Percentiles rank a stretch among this genome's conserved stretches.
Conservation (phyloP, 2,329 filamentous ascomycete genomes). For the Leptographium wingfieldii region DNA sequence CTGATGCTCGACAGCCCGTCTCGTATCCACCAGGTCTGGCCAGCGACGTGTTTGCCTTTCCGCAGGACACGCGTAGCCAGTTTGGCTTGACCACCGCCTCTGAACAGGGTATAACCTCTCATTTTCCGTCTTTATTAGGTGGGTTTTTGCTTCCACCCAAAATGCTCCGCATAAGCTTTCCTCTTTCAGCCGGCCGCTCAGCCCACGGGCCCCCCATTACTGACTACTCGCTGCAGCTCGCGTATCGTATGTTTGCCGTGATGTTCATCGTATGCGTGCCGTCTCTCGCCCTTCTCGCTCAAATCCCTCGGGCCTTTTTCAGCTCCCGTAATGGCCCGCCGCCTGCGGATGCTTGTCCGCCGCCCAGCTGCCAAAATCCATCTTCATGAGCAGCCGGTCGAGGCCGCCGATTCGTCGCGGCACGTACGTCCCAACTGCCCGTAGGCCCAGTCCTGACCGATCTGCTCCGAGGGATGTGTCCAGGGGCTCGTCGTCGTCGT, state of each 20-base stretch:
- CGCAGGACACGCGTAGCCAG: background rate
- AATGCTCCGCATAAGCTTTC: too few relatives aligned
- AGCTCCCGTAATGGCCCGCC: constrained; percentile 9
- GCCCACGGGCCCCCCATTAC: too few relatives aligned
- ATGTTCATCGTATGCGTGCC: too few relatives aligned
- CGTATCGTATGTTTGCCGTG: too few relatives aligned
- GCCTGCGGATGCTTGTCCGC: constrained; percentile 17
- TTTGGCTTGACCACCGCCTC: background rate
- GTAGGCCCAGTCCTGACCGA: constrained; percentile 16
- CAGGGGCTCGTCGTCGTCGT: constrained; percentile 22
- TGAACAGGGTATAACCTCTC: too few relatives aligned
- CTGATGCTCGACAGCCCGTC: background rate
- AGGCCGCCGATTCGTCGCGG: constrained; percentile 66
- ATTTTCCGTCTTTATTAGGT: too few relatives aligned
- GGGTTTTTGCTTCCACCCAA: too few relatives aligned
- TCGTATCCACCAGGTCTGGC: background rate
- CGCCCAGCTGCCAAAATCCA: constrained; percentile 56
- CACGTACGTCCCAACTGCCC: constrained; percentile 44
- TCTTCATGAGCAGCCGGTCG: constrained; percentile 79
- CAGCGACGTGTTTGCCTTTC: background rate
- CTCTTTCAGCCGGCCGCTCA: too few relatives aligned
- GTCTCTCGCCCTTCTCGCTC: background rate
- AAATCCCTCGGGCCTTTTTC: background rate
- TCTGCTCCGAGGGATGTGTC: constrained; percentile 22
- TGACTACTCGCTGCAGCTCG: too few relatives aligned